A percentile compares a stretch with the other conserved stretches of the same genome.
Conservation (phyloP, 176 grass and related monocot genomes). For the Cocos nucifera region DNA sequence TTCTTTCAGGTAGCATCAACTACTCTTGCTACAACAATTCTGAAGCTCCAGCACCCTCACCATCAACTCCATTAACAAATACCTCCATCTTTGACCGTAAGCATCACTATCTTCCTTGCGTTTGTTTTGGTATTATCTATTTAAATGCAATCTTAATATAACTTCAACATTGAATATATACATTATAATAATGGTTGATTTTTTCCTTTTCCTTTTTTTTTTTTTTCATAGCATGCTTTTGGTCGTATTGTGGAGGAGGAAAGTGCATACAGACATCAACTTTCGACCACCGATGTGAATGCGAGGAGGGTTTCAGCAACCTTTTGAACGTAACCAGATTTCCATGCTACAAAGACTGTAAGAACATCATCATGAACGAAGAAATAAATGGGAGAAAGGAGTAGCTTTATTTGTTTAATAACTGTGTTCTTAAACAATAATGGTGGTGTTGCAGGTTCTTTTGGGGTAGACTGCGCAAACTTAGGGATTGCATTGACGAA, state of each 20-base stretch:
- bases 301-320: slow-evolving; percentile 57
- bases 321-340: slow-evolving; percentile 60
- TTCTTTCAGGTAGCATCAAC: slow-evolving; percentile 56
- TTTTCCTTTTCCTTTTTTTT: no score
- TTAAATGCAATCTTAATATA: background rate
- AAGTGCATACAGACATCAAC: slow-evolving; percentile 47
- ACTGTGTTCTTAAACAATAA: no score
- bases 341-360: slow-evolving; percentile 68
- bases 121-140: background rate
- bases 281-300: slow-evolving; percentile 50
- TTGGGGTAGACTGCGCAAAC: background rate
- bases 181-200: background rate
- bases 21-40: slow-evolving; percentile 41
- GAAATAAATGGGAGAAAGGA: no score
- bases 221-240: slow-evolving; percentile 40
- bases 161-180: background rate
- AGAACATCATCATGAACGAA: slow-evolving; percentile 17
- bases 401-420: no score
- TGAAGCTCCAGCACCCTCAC: slow-evolving; percentile 8
- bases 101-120: background rate
- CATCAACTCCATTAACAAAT: slow-evolving; percentile 18
- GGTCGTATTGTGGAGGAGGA: slow-evolving; percentile 57
- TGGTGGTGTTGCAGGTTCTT: no score
- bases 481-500: background rate
- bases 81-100: slow-evolving; percentile 60